Base-by-base conservation (phyloP, 192 early-diverging fungal genomes). In the Linnemannia schmuckeri region DNA sequence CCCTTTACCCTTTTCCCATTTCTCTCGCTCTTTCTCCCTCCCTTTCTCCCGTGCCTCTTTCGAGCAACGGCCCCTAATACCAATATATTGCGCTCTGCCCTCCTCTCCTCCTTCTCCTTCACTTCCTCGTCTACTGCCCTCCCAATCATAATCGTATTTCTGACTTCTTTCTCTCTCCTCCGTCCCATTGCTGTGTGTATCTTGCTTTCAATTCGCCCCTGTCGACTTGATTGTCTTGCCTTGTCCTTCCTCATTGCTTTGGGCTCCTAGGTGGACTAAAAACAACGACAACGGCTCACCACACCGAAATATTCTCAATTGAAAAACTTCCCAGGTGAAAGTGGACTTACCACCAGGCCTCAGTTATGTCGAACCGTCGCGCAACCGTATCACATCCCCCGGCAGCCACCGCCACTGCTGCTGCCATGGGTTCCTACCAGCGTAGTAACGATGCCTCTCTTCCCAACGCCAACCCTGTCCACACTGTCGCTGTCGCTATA, bases 51-150 rank as follows among this genome's bases (percentile, higher is more conserved):
- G 44, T 22, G 17, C 20, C 49, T 57, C 55, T 27, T 27, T 57
- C 10, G 30, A 66, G 61, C 61, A 66, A 66, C 61, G 61, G 61
- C 61, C 61, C 30, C 61, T 66, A 66, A 66, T 15, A 66, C 61
- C 30, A 66, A 15, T 10, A 24, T 10, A 57, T 57, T 57, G 55
- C 55, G n/a, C n/a, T 18, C 17, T 57, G 55, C 55, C 55, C 55
- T 57, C 55, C n/a, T 37, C 27, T 24, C 18, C 68, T 38, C 68
- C n/a, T n/a, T n/a, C 55, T 57, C 55, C n/a, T 37, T 10, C 38
- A 71, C 70, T 15, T 27, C 24, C n/a, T 66, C 24, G 2, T 17
- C 27, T 15, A 15, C 30, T 12, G 0, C 27, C 57, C 22, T n/a
- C 57, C n/a, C n/a, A n/a, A 46, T 30, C 66, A 30, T 70, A 70